Base-by-base conservation (phyloP, 2,329 filamentous ascomycete species). In the Talaromyces sp. region DNA sequence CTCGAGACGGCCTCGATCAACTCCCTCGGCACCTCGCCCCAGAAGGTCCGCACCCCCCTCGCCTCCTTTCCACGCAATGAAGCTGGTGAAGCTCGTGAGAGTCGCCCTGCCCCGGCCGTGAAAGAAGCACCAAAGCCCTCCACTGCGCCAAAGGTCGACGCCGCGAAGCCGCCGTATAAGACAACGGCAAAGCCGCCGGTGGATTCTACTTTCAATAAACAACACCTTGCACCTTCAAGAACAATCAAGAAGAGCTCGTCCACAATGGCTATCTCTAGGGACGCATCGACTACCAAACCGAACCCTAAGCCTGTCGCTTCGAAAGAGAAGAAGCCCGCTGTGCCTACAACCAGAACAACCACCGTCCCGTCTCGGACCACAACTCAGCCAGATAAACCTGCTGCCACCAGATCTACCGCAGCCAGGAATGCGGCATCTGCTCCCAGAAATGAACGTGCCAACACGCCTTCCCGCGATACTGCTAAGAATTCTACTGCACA, bases 211-310 rank as follows among this genome's bases (percentile, higher is more conserved):
- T 57, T 66, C 15, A 62, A 65, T 44, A 73, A 68, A 52, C 64
- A 62, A 52, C 64, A 62, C 33, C 58, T 64, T 56, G 55, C 22
- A 42, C 63, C 64, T 25, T 54, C 67, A 2, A 73, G 69, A 56
- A 65, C 66, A 10, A 64, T 69, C 4, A 67, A 69, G 39, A 74
- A 73, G 62, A 72, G 71, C 44, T 69, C 73, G 32, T 73, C 74
- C 4, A 71, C 69, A 28, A 64, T 75, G 30, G 64, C 69, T 9
- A 64, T 71, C 55, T 62, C 66, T 11, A 75, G 70, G 55, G 65
- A 67, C 17, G 69, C 63, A 42, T 56, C 65, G 8, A 22, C 66
- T 4, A 67, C 55, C 51, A 72, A 70, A 59, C 44, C 63, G 7
- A 39, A 44, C 8, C 27, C 67, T 9, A 74, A 70, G 57, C 44